Evolutionary conservation across 176 grass and related monocot species (phyloP).

Genomic region (Zizania latifolia): DNA sequence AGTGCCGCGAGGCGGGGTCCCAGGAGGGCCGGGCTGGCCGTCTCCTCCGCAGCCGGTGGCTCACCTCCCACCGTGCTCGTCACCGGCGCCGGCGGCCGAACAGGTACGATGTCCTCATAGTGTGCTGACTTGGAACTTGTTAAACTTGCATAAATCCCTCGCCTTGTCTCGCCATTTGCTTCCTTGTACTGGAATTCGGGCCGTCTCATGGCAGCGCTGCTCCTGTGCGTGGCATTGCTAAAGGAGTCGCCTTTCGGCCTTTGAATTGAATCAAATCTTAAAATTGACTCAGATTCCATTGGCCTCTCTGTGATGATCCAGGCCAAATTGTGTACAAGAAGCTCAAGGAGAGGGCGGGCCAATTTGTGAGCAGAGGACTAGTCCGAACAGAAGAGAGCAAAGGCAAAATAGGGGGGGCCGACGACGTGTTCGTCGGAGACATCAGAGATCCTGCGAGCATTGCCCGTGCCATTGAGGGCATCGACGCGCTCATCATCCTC

Average conservation of each 20-base stretch:
- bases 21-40: conserved; percentile 23
- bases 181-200: not conserved
- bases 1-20: not conserved
- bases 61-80: conserved; percentile 63
- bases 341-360: conserved; percentile 61
- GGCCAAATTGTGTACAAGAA: conserved; percentile 93
- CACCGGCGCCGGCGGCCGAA: conserved; percentile 78
- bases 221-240: not conserved
- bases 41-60: conserved; percentile 39
- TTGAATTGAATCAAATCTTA: not conserved
- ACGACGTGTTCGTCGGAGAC: conserved; percentile 78
- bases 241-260: not conserved
- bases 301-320: conserved; percentile 4
- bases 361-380: conserved; percentile 56
- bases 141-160: not conserved
- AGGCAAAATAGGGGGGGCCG: conserved; percentile 41
- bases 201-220: too few relatives aligned
- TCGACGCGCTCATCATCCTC: conserved; percentile 84
- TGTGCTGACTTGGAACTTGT: too few relatives aligned
- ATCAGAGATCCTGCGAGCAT: conserved; percentile 58
- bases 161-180: not conserved
- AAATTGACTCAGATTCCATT: not conserved
- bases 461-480: conserved; percentile 53
- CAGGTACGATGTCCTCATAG: conserved; percentile 29
- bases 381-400: conserved; percentile 80